These are phyloP conservation scores for Aspergillus awamori DNA, from an alignment of 2,329 filamentous ascomycete species.

Conservation along the genomic window DNA sequence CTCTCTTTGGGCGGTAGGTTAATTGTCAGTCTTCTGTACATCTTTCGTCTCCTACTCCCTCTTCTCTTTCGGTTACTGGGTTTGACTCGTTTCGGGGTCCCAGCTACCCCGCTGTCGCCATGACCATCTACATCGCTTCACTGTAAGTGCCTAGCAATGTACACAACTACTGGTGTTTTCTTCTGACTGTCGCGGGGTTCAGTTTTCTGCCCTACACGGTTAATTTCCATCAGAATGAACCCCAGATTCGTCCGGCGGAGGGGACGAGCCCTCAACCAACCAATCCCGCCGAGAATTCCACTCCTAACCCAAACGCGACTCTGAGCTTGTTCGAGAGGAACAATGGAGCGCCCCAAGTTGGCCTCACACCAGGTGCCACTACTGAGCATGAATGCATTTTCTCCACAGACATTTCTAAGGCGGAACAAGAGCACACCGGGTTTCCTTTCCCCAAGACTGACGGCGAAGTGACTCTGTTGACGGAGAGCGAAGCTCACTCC, in stretches of 20 bases:
- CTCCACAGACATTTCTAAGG: constrained; percentile 27
- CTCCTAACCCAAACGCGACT: constrained; percentile 26
- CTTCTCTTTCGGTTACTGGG: constrained; percentile 12
- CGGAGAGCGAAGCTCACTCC: constrained; percentile 73
- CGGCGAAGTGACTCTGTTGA: constrained; percentile 55
- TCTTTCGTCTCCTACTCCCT: neutral
- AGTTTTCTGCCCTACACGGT: constrained; percentile 93
- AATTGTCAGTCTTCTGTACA: constrained; percentile 4
- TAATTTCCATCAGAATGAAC: constrained; percentile 70
- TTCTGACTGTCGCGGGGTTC: constrained; percentile 12
- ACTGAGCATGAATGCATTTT: constrained; percentile 49
- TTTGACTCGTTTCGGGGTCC: neutral
- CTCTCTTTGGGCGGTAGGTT: neutral
- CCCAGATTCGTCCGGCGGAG: constrained; percentile 44
- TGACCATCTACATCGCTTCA: constrained; percentile 64
- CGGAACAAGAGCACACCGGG: constrained; percentile 28
- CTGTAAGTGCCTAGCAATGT: constrained; percentile 47
- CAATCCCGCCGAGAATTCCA: constrained; percentile 31
- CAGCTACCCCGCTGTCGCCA: constrained; percentile 33
- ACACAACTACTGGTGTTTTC: neutral
- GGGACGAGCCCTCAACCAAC: constrained; percentile 35
- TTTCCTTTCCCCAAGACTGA: constrained; percentile 34
- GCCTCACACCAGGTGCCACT: constrained; percentile 45
- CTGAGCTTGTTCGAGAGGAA: constrained; percentile 41
- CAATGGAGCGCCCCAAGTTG: constrained; percentile 23